A percentile compares a stretch with the other conserved stretches of the same genome.
phyloP scores from a whole-genome alignment of 2,329 filamentous ascomycete species.

The Colletotrichum sp. region DNA sequence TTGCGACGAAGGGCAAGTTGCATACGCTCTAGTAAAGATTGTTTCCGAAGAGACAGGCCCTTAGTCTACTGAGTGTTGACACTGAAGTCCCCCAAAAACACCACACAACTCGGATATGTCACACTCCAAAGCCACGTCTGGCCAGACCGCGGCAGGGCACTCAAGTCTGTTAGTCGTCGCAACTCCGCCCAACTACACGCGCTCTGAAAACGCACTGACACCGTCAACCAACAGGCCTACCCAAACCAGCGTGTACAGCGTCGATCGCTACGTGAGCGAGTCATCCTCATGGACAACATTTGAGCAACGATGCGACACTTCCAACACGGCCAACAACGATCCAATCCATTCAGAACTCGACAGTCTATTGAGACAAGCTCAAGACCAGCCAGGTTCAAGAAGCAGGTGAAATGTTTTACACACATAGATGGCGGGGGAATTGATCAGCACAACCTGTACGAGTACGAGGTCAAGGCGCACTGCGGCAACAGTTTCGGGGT shows the following conservation, averaged over 20 bases:
- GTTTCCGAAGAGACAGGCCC: not conserved
- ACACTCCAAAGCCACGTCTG: not conserved
- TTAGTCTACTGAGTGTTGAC: not conserved
- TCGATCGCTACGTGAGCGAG: constrained; percentile 8
- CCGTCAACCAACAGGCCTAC: not conserved
- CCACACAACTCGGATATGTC: not conserved
- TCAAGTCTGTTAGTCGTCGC: not conserved
- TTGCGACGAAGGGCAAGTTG: not conserved
- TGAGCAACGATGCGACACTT: not conserved
- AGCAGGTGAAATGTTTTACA: not conserved
- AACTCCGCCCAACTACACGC: not conserved
- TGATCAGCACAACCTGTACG: no score
- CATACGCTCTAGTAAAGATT: not conserved
- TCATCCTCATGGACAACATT: constrained; percentile 6
- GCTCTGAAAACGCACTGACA: not conserved
- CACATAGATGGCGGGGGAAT: not conserved
- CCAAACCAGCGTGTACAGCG: constrained; percentile 1
- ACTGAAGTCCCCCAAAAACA: not conserved
- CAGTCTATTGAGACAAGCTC: not conserved
- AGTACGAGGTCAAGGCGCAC: not conserved
- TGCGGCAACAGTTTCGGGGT: not conserved
- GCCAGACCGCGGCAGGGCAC: not conserved
- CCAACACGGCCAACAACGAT: not conserved
- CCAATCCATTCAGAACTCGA: constrained; percentile 1
- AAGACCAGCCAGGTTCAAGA: not conserved